These are phyloP conservation scores for Sclerotinia sclerotiorum DNA, from an alignment of 2,329 filamentous ascomycete genomes.

Conservation along the genomic window DNA sequence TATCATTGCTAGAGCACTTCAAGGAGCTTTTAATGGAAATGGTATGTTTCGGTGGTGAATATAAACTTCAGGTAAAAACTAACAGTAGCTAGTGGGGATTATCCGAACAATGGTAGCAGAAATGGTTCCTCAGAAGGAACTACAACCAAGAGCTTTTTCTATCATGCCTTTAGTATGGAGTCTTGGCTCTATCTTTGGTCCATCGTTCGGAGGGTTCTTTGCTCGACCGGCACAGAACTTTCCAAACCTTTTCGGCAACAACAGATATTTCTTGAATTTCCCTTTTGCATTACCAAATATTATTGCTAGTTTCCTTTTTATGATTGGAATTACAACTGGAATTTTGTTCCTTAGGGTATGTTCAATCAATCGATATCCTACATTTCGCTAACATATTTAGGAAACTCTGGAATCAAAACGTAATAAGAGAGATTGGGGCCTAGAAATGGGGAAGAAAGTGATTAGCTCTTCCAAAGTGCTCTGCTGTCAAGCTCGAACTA, in stretches of 20 bases:
- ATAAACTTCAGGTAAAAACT: constrained; percentile 24
- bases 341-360: constrained; percentile 72
- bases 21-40: constrained; percentile 85
- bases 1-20: constrained; percentile 71
- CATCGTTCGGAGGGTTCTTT: constrained; percentile 82
- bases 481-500: constrained; percentile 24
- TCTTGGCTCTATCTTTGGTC: constrained; percentile 83
- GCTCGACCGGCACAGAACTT: constrained; percentile 76
- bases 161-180: constrained; percentile 93
- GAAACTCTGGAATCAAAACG: constrained; percentile 79
- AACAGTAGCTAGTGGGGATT: constrained; percentile 66
- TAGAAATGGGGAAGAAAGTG: constrained; percentile 69
- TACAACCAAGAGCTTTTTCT: constrained; percentile 87
- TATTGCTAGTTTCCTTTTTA: constrained; percentile 72
- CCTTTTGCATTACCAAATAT: constrained; percentile 87
- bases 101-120: constrained; percentile 90
- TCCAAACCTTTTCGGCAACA: constrained; percentile 67
- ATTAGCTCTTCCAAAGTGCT: constrained; percentile 41
- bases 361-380: not conserved
- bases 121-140: constrained; percentile 80
- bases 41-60: constrained; percentile 43
- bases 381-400: constrained; percentile 41
- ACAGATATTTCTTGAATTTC: constrained; percentile 68
- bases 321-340: constrained; percentile 72
- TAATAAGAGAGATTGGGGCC: constrained; percentile 69